phyloP scores from a whole-genome alignment of 2,329 filamentous ascomycete genomes.

The Aspergillus tubingensis region DNA sequence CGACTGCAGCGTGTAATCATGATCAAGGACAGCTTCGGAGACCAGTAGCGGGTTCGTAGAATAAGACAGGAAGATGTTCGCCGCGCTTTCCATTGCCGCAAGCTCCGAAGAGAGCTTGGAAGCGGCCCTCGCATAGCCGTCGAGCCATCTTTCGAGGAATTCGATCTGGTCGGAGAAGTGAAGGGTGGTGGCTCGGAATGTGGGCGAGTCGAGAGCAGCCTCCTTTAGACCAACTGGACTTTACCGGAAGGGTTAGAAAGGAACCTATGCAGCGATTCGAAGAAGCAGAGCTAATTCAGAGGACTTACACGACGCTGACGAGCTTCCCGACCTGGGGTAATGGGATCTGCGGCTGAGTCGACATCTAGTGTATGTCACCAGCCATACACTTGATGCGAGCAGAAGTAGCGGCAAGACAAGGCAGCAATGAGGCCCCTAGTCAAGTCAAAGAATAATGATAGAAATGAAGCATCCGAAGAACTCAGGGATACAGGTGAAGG shows the following conservation, averaged over 20 bases:
- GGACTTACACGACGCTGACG: slow-evolving; percentile 49
- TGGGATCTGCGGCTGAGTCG: slow-evolving; percentile 40
- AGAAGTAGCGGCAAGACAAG: slow-evolving; percentile 11
- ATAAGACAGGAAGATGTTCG: slow-evolving; percentile 74
- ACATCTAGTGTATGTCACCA: slow-evolving; percentile 43
- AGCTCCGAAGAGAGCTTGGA: slow-evolving; percentile 66
- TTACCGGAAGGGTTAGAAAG: slow-evolving; percentile 17
- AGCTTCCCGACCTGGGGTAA: slow-evolving; percentile 47
- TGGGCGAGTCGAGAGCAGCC: slow-evolving; percentile 93
- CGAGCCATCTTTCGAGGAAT: slow-evolving; percentile 88
- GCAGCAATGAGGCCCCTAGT: slow-evolving; percentile 8
- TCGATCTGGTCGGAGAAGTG: slow-evolving; percentile 94
- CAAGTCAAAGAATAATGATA: slow-evolving; percentile 1
- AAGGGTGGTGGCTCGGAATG: slow-evolving; percentile 81
- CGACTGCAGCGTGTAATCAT: slow-evolving; percentile 89
- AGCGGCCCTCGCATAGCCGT: slow-evolving; percentile 65
- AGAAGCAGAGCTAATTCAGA: neutral
- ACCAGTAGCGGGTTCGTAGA: slow-evolving; percentile 72
- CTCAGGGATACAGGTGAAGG: slow-evolving; percentile 19
- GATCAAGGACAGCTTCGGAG: slow-evolving; percentile 84
- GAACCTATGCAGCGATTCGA: neutral
- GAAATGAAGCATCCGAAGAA: slow-evolving; percentile 13
- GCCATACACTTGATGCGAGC: slow-evolving; percentile 35
- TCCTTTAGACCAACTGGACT: slow-evolving; percentile 87
- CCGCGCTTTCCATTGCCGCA: slow-evolving; percentile 72